Evolutionary conservation across 2,329 filamentous ascomycete species (phyloP).

Genomic region (Exophiala oligosperma): DNA sequence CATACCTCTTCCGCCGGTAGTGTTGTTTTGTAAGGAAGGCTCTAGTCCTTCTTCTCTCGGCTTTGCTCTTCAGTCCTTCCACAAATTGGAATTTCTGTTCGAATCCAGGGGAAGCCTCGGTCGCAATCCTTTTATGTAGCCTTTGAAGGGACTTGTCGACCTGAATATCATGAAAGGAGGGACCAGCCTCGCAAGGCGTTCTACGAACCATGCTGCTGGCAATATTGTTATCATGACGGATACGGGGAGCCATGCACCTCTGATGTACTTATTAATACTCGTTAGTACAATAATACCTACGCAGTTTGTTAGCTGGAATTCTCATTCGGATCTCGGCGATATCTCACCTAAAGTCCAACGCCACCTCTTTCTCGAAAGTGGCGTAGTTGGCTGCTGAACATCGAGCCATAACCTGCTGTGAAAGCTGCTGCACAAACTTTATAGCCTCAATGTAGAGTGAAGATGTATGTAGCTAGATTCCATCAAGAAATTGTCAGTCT

Average conservation of each 20-base stretch:
- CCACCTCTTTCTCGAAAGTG: no score
- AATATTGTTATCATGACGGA: background rate
- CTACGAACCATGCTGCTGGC: background rate
- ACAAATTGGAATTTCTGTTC: conserved; percentile 12
- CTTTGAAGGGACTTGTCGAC: background rate
- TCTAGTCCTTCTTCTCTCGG: conserved; percentile 9
- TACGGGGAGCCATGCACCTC: background rate
- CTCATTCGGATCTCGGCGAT: no score
- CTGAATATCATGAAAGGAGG: background rate
- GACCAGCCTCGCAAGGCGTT: background rate
- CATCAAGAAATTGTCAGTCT: no score
- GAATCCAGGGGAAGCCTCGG: background rate
- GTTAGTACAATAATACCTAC: no score
- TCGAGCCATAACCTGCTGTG: no score
- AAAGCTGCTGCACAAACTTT: no score
- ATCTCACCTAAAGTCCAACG: no score
- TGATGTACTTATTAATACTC: background rate
- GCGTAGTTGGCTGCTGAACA: no score
- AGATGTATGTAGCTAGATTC: no score
- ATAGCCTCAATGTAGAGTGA: no score
- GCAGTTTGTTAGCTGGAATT: no score
- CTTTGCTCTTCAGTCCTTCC: conserved; percentile 12
- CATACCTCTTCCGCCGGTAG: conserved; percentile 12
- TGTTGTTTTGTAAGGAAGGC: conserved; percentile 18
- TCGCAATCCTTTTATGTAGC: background rate